Percentiles rank a stretch among this genome's conserved stretches.
phyloP scores from a whole-genome alignment of 2,329 filamentous ascomycete species.

The Fusarium papillatum region DNA sequence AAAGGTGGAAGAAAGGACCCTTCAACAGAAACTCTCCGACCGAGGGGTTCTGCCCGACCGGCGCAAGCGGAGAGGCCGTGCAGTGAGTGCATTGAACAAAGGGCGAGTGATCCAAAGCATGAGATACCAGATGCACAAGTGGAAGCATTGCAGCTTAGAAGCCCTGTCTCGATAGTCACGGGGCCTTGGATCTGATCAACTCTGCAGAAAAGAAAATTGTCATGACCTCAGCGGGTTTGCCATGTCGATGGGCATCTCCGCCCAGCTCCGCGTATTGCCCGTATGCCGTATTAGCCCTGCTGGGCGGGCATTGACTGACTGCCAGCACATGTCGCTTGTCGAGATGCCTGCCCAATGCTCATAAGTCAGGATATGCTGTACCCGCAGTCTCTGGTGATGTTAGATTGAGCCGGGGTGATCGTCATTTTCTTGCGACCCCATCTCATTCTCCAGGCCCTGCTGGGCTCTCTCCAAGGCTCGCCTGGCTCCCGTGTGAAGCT shows the following conservation, averaged over 20 bases:
- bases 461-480: slow-evolving; percentile 16
- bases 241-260: slow-evolving; percentile 1
- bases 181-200: background rate
- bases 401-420: slow-evolving; percentile 19
- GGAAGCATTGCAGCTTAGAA: slow-evolving; percentile 4
- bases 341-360: slow-evolving; percentile 2
- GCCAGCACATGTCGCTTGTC: background rate
- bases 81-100: slow-evolving; percentile 4
- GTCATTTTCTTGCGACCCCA: slow-evolving; percentile 12
- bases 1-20: background rate
- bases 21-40: background rate
- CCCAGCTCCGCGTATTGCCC: slow-evolving; percentile 9
- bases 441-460: background rate
- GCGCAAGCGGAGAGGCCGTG: background rate
- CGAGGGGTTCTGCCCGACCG: background rate
- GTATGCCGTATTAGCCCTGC: slow-evolving; percentile 7
- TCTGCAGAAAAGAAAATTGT: slow-evolving; percentile 4
- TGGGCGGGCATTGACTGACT: background rate
- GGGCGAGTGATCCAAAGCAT: background rate
- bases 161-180: background rate
- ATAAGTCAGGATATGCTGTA: background rate
- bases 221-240: slow-evolving; percentile 9
- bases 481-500: slow-evolving; percentile 5
- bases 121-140: slow-evolving; percentile 8
- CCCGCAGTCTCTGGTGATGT: background rate